phyloP scores from a whole-genome alignment of 2,329 filamentous ascomycete genomes.

The Dichotomopilus funicola region DNA sequence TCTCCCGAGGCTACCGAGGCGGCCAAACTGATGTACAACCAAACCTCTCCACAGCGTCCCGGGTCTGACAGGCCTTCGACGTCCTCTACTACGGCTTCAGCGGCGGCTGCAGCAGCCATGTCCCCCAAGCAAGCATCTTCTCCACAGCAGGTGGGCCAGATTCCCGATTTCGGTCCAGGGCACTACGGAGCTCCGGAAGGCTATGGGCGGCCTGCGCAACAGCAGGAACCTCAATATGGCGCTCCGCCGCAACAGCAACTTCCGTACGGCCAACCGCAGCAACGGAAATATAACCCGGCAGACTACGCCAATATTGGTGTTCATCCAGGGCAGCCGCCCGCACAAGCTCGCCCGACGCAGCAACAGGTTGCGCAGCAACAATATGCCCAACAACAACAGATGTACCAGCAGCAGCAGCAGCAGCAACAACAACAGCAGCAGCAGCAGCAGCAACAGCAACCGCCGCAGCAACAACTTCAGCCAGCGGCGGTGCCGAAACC shows the following conservation, averaged over 20 bases:
- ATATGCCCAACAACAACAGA: conserved; percentile 31
- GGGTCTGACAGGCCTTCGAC: conserved; percentile 50
- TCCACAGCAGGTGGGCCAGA: conserved; percentile 28
- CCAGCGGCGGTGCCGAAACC: conserved; percentile 32
- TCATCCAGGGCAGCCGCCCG: conserved; percentile 39
- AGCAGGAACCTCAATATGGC: conserved; percentile 31
- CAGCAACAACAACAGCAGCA: conserved; percentile 33
- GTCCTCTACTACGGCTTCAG: conserved; percentile 42
- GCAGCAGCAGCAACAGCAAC: conserved; percentile 23
- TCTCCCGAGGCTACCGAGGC: conserved; percentile 54
- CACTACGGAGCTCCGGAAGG: conserved; percentile 27
- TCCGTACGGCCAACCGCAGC: conserved; percentile 39
- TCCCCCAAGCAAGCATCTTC: conserved; percentile 37
- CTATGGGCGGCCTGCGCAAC: conserved; percentile 28
- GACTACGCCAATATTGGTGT: conserved; percentile 62
- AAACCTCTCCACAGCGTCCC: conserved; percentile 46
- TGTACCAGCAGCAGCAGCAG: conserved; percentile 28
- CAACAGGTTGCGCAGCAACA: conserved; percentile 34
- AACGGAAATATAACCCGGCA: conserved; percentile 69
- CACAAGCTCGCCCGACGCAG: conserved; percentile 31
- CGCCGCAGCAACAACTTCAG: conserved; percentile 27
- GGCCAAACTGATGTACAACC: conserved; percentile 57
- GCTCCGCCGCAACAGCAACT: conserved; percentile 30
- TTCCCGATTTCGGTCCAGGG: conserved; percentile 30
- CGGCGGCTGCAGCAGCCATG: conserved; percentile 56